Conservation (phyloP, 2,329 filamentous ascomycete species). For the Fonsecaea pedrosoi region DNA sequence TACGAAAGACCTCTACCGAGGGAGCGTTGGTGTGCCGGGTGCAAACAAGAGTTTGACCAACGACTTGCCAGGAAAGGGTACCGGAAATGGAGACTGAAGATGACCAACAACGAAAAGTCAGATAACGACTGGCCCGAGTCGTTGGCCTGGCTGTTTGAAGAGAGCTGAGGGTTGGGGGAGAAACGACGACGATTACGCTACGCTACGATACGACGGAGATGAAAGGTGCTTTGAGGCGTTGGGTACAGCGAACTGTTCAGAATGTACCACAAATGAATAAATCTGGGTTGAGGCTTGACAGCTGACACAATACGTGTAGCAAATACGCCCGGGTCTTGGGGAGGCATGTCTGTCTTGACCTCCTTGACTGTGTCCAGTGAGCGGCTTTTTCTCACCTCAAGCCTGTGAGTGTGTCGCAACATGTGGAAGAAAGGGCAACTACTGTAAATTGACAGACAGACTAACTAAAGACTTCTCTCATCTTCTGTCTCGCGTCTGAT, state of each 20-base stretch:
- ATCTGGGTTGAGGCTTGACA: not conserved
- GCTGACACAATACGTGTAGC: not conserved
- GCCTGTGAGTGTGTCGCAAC: not conserved
- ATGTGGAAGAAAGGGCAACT: not conserved
- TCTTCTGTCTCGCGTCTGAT: too few species aligned
- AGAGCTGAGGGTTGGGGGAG: not conserved
- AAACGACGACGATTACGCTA: too few species aligned
- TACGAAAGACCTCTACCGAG: constrained; percentile 26
- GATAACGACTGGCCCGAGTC: constrained; percentile 3
- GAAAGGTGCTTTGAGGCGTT: constrained; percentile 1
- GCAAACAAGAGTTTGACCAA: constrained; percentile 24
- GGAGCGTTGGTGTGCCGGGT: constrained; percentile 33
- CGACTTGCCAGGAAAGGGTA: constrained; percentile 22
- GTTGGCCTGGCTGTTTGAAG: constrained; percentile 14
- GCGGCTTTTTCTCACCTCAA: not conserved
- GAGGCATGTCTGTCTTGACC: not conserved
- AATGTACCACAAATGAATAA: constrained; percentile 3
- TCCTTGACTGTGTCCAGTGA: not conserved
- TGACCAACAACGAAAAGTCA: not conserved
- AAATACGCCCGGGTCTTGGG: not conserved
- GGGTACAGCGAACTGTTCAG: not conserved
- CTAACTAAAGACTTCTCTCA: too few species aligned
- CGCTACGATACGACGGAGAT: not conserved
- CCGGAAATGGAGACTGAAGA: constrained; percentile 7
- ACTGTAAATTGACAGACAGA: too few species aligned